Evolutionary conservation across 1,284 basidiomycete species (phyloP).

Genomic region (Austroboletus rostrupii): DNA sequence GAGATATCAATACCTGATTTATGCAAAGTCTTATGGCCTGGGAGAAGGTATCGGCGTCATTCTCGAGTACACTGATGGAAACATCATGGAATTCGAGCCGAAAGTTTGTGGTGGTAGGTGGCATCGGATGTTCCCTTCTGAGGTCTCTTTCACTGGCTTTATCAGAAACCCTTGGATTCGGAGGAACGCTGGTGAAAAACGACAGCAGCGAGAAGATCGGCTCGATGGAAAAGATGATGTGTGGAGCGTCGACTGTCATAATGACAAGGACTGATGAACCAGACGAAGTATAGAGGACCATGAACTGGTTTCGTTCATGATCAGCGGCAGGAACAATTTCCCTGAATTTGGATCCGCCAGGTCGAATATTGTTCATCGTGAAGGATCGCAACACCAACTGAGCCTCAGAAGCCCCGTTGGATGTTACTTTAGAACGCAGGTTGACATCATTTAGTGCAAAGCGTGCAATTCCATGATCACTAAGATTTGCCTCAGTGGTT

Average conservation of each 20-base stretch:
- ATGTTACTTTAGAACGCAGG: constrained; percentile 81
- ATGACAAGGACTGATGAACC: constrained; percentile 73
- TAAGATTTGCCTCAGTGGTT: constrained; percentile 55
- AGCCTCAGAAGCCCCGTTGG: constrained; percentile 81
- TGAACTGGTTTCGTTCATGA: constrained; percentile 91
- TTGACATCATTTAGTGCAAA: constrained; percentile 83
- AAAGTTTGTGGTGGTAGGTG: constrained; percentile 47
- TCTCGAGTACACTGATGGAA: constrained; percentile 86
- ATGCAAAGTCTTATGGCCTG: constrained; percentile 88
- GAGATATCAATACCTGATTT: constrained; percentile 84
- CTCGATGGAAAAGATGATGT: constrained; percentile 91
- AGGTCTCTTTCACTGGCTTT: constrained; percentile 13
- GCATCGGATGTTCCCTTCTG: constrained; percentile 15
- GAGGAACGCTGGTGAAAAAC: constrained; percentile 76
- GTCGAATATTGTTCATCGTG: constrained; percentile 86
- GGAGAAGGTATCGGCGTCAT: constrained; percentile 76
- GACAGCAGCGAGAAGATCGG: constrained; percentile 86
- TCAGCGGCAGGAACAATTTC: constrained; percentile 93
- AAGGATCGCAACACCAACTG: constrained; percentile 89
- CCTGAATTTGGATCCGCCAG: constrained; percentile 82
- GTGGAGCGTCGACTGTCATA: constrained; percentile 89
- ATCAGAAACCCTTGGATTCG: constrained; percentile 21
- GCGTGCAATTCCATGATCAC: constrained; percentile 79
- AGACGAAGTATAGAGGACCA: constrained; percentile 85
- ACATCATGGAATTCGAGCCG: constrained; percentile 91